Evolutionary conservation across 768 basidiomycete genomes (phyloP), one percentile per base, ranked within the genome.

Genomic region (Leccinum aurantiacum): DNA sequence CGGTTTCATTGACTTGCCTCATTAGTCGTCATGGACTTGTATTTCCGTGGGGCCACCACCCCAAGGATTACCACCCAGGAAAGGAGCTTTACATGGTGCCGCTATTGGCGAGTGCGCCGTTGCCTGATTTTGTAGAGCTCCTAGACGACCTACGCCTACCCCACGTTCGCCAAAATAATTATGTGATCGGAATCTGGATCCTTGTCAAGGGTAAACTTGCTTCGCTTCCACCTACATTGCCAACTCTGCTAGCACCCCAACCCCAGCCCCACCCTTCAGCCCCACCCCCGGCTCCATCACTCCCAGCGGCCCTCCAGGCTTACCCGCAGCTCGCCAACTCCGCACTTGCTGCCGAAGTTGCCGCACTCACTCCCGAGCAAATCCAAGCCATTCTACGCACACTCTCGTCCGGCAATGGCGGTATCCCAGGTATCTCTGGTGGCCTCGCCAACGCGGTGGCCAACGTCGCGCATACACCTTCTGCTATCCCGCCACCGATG

Each of bases 51-150:
- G 89, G 91, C 1, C 78, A 78, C 51, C 82, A 84, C 44, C 87
- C 90, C 9, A 87, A 89, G 63, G 88, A 92, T 11, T 75, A 83
- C 67, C 80, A 84, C 58, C 89, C 90, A 44, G 93, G 93, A 35
- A 88, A 90, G 58, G 94, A 96, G 70, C 75, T 95, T 37, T 96
- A 96, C 67, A 83, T 95, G 64, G 82, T 95, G 17, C 94, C 94
- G 2, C 74, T 96, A 15, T 77, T 80, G 22, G 79, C 88, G 24
- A 79, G 75, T 29, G 82, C 88, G 53, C 79, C 86, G 0, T 75
- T 95, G 2, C 94, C 94, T 1, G 94, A 95, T 60, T 95, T 86
- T 66, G 81, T 95, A 64, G 91, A 94, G 66, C 78, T 95, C 2
- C 73, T 94, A 51, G 93, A 95, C 64, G 80, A 90, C 27, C 79